Conservation (phyloP, 345 rosid species). For the Mercurialis annua region DNA sequence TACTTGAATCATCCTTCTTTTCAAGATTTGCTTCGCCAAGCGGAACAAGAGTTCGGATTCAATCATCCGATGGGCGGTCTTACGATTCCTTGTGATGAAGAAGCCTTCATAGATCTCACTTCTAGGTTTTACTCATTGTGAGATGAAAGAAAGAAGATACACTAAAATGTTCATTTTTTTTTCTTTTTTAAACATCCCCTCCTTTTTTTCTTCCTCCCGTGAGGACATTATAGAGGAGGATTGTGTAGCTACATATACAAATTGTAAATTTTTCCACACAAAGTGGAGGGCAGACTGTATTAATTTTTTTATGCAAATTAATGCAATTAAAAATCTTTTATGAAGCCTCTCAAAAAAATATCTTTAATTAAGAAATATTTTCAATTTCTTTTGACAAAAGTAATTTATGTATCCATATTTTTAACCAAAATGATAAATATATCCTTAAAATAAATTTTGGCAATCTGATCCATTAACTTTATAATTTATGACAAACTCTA, state of each 20-base stretch:
- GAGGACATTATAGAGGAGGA: background rate
- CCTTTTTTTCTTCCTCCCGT: background rate
- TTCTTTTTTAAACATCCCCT: background rate
- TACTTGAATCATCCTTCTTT: slow-evolving; percentile 43
- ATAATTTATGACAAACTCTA: too few species aligned
- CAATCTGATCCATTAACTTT: too few species aligned
- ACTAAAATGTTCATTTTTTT: background rate
- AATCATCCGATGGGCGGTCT: slow-evolving; percentile 47
- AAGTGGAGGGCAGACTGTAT: background rate
- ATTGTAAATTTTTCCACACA: background rate
- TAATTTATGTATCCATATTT: too few species aligned
- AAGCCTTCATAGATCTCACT: slow-evolving; percentile 34
- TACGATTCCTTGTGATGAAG: slow-evolving; percentile 47
- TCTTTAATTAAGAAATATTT: too few species aligned
- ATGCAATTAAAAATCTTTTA: too few species aligned
- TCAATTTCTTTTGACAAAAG: too few species aligned
- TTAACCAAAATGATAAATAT: too few species aligned
- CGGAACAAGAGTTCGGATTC: slow-evolving; percentile 43
- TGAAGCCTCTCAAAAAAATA: too few species aligned
- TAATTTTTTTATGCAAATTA: too few species aligned
- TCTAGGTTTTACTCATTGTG: slow-evolving; percentile 9
- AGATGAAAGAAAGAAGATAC: background rate
- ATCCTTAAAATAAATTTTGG: too few species aligned
- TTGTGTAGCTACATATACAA: background rate
- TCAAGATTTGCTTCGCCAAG: slow-evolving; percentile 30